A percentile compares a stretch with the other conserved stretches of the same genome.
These are phyloP conservation scores for Rhizophagus clarus DNA, from an alignment of 192 early-diverging fungal species.

Conservation along the genomic window DNA sequence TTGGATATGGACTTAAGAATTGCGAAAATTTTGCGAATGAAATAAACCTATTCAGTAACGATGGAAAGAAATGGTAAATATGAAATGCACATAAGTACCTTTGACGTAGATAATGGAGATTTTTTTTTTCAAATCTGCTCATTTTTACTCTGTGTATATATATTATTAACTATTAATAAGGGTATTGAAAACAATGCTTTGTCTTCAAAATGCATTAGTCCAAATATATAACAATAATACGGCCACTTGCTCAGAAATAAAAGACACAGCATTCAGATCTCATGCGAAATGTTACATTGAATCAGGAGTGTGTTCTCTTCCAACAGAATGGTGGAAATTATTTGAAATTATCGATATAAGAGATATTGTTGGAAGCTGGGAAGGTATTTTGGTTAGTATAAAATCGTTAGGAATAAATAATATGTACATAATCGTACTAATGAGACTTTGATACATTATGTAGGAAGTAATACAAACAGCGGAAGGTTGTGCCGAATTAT, in stretches of 20 bases:
- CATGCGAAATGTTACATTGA: constrained; percentile 10
- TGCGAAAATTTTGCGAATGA: constrained; percentile 1
- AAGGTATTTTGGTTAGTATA: too few species aligned
- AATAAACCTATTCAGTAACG: background rate
- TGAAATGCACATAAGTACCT: too few species aligned
- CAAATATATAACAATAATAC: background rate
- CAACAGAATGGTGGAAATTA: background rate
- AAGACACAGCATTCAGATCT: background rate
- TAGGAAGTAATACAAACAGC: too few species aligned
- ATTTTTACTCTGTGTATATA: background rate
- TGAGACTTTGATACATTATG: too few species aligned
- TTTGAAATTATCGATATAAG: background rate
- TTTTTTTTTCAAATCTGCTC: background rate
- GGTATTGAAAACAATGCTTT: background rate
- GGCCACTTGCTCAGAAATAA: background rate
- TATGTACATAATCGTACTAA: too few species aligned
- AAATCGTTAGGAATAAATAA: too few species aligned
- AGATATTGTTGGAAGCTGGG: background rate
- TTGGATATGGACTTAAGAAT: background rate
- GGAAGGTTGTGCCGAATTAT: too few species aligned
- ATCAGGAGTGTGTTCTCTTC: background rate
- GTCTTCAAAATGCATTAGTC: constrained; percentile 8
- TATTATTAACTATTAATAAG: background rate
- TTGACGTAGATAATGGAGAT: background rate
- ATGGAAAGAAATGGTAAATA: constrained; percentile 14